Evolutionary conservation across 2,329 filamentous ascomycete species (phyloP).

Genomic region (Fusarium sp.): DNA sequence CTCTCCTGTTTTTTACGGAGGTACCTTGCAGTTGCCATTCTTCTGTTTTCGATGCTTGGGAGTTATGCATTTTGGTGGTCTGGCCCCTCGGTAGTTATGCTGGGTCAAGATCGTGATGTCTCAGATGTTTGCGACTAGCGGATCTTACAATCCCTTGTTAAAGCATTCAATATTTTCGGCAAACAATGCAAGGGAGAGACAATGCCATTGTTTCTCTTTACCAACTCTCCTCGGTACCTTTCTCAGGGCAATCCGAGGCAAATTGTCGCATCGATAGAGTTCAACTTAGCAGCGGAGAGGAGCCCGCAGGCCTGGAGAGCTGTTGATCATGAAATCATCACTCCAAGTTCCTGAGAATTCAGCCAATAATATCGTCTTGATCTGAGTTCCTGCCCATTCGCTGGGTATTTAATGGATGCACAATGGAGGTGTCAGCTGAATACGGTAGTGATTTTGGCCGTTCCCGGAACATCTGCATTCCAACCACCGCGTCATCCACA

Average conservation of each 20-base stretch:
- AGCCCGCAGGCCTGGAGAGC: neutral
- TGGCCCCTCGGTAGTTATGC: neutral
- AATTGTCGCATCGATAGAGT: neutral
- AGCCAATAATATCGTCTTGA: neutral
- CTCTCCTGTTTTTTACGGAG: neutral
- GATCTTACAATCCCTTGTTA: neutral
- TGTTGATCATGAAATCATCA: neutral
- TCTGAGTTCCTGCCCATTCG: neutral
- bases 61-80: neutral
- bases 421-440: neutral
- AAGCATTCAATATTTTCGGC: neutral
- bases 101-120: neutral
- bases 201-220: fast-evolving
- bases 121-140: slow-evolving; percentile 8
- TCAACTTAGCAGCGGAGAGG: neutral
- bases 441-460: neutral
- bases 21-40: neutral
- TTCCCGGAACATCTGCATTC: slow-evolving; percentile 7
- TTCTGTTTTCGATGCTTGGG: neutral
- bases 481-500: neutral
- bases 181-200: neutral
- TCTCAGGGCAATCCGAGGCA: neutral
- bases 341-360: neutral
- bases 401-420: neutral
- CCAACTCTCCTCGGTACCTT: too few species aligned